Evolutionary conservation across 257 asterid genomes (phyloP), one percentile per base, ranked within the genome.

Genomic region (Nyctanthes arbortristis): DNA sequence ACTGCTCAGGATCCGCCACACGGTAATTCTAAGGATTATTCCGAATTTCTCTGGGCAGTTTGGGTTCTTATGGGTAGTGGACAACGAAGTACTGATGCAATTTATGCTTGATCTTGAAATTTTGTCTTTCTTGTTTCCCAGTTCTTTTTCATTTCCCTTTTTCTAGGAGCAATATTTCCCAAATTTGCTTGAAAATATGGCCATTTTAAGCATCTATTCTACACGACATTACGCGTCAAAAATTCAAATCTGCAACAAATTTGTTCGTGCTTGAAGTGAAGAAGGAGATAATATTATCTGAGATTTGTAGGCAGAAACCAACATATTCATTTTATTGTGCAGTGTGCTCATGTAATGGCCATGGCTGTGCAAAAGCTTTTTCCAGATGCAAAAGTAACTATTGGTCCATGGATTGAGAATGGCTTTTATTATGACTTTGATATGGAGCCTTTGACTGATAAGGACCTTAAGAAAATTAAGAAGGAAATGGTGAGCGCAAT

Each of bases 291-390:
- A 1, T 20, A 37, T 30, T 36, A 16, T 52, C 10, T 52, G 59
- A 52, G 31, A 31, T 22, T 52, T 10, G 29, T 9, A 24, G n/a
- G 30, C 9, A 52, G 59, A 52, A 52, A 12, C 31, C 59, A 22
- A 52, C 28, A 52, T 52, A 52, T 52, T 52, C 59, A 52, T 37
- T 67, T 30, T 37, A 5, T 4, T 67, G 24, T 88, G 87, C 90
- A 93, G 98, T 93, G 98, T 84, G 98, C 98, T 72, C 98, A 93
- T 79, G 96, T 93, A 29, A 89, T 93, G 98, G 98, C 98, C 82
- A 93, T 93, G 98, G 98, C 98, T 67, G 98, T 93, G 76, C 98
- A 93, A 77, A 93, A 86, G 84, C 84, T 93, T 63, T 90, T 76
- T 67, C 98, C 98, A 2, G 78, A 88, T 69, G 97, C 98, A 12